Conservation (phyloP, 108 stramenopile species). For the Bacterosira constricta region DNA sequence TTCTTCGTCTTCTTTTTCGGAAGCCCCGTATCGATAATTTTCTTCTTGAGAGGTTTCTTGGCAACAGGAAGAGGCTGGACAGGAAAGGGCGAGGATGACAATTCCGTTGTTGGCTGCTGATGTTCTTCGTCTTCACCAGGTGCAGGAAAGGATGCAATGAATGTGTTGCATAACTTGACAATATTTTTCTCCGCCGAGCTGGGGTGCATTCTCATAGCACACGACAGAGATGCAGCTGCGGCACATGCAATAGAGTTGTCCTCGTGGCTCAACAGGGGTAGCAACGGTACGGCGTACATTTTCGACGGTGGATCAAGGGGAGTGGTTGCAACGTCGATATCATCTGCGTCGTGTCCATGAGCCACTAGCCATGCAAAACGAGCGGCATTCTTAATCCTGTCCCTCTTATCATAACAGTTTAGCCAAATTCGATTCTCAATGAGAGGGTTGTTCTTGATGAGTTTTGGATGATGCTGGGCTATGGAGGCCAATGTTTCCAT, state of each 20-base stretch:
- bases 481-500: constrained; percentile 78
- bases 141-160: constrained; percentile 72
- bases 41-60: constrained; percentile 56
- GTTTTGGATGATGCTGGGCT: constrained; percentile 55
- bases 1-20: constrained; percentile 72
- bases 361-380: constrained; percentile 68
- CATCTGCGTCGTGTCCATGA: constrained; percentile 43
- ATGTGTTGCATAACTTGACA: constrained; percentile 68
- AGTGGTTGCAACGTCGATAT: constrained; percentile 16
- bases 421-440: constrained; percentile 86
- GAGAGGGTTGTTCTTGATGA: constrained; percentile 80
- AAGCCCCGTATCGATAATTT: constrained; percentile 70
- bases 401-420: constrained; percentile 77
- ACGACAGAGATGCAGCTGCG: constrained; percentile 70
- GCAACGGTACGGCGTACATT: constrained; percentile 79
- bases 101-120: no score
- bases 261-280: constrained; percentile 71
- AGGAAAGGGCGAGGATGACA: constrained; percentile 25
- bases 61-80: constrained; percentile 17
- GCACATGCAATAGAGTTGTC: constrained; percentile 67
- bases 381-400: constrained; percentile 64
- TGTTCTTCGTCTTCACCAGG: constrained; percentile 39
- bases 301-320: constrained; percentile 68
- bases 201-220: constrained; percentile 70
- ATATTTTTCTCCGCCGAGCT: constrained; percentile 65